phyloP scores from a whole-genome alignment of 441 rosid species.

The Daphne laureola region DNA sequence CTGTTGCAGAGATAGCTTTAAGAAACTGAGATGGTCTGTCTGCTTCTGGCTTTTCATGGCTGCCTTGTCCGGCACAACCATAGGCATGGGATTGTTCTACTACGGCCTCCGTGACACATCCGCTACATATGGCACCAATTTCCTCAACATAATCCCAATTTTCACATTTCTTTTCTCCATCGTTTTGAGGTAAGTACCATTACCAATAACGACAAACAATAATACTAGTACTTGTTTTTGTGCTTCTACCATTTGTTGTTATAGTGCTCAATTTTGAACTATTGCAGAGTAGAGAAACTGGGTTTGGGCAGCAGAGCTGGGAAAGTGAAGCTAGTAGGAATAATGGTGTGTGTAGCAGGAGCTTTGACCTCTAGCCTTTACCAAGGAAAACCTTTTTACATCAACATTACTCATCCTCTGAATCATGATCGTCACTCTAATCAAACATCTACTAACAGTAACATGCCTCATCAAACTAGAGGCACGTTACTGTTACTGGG shows the following conservation, averaged over 20 bases:
- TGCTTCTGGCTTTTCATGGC: conserved; percentile 32
- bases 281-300: conserved; percentile 27
- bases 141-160: conserved; percentile 33
- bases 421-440: conserved; percentile 9
- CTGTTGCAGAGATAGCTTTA: conserved; percentile 16
- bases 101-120: conserved; percentile 35
- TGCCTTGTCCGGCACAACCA: conserved; percentile 29
- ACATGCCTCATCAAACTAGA: conserved; percentile 15
- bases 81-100: conserved; percentile 30
- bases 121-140: conserved; percentile 36
- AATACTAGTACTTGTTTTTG: no score
- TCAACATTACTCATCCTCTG: conserved; percentile 7
- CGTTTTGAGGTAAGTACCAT: conserved; percentile 25
- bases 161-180: conserved; percentile 29
- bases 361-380: conserved; percentile 26
- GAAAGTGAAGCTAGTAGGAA: conserved; percentile 27
- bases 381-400: conserved; percentile 25
- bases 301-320: conserved; percentile 23
- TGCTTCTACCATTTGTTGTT: no score
- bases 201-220: no score
- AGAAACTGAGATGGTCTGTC: conserved; percentile 17
- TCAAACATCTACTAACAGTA: not conserved
- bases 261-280: no score
- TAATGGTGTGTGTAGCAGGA: conserved; percentile 26
- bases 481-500: conserved; percentile 25